phyloP scores from a whole-genome alignment of 2,329 filamentous ascomycete genomes.

The Beauveria bassiana region DNA sequence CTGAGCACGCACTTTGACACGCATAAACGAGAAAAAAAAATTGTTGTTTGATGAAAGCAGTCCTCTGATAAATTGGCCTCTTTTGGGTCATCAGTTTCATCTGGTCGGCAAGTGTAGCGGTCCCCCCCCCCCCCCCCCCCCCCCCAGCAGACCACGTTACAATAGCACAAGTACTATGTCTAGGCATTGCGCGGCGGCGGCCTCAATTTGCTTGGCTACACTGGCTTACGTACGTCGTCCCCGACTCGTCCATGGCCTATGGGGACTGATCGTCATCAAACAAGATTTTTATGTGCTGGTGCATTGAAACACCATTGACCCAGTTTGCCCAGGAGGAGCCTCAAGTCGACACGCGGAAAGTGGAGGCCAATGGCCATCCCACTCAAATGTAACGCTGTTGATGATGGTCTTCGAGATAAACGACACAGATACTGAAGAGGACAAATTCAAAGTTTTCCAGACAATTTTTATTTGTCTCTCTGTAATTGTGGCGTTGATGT shows the following conservation, averaged over 20 bases:
- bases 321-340: not conserved
- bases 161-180: not conserved
- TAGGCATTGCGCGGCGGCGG: not conserved
- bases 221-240: not conserved
- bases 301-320: not conserved
- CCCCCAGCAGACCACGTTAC: not conserved
- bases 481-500: not conserved
- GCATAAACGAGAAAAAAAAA: not conserved
- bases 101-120: not conserved
- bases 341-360: not conserved
- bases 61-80: not conserved
- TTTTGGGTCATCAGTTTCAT: not conserved
- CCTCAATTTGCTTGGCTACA: not conserved
- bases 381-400: not conserved
- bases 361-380: conserved; percentile 3
- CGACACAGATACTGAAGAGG: not conserved
- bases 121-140: too few relatives aligned
- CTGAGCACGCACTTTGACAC: not conserved
- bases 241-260: not conserved
- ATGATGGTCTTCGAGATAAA: not conserved
- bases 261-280: not conserved
- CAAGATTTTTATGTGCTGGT: not conserved
- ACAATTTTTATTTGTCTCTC: not conserved
- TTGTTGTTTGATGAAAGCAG: not conserved
- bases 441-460: too few relatives aligned